phyloP scores from a whole-genome alignment of 2,329 filamentous ascomycete species.

The Sporothrix variecibatus region DNA sequence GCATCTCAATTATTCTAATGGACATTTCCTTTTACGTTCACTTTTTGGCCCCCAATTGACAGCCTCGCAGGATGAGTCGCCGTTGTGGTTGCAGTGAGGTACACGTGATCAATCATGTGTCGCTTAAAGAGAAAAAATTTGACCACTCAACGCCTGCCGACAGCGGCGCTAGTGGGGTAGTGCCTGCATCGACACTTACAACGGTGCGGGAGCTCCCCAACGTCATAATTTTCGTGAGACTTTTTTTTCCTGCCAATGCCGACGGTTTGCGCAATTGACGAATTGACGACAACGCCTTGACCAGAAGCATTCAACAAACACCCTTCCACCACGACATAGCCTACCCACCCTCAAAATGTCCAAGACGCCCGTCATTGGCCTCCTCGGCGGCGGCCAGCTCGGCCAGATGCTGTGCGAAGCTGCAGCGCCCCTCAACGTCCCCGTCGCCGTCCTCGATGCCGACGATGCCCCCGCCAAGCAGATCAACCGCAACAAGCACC shows the following conservation, averaged over 20 bases:
- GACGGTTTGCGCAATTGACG: not conserved
- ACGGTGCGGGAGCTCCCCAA: not conserved
- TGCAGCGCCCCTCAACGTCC: slow-evolving; percentile 72
- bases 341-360: not conserved
- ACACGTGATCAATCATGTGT: not conserved
- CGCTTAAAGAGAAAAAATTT: not conserved
- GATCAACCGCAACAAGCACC: slow-evolving; percentile 65
- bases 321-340: not conserved
- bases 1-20: no score
- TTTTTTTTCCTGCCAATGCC: slow-evolving; percentile 1
- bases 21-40: no score
- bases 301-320: not conserved
- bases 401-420: slow-evolving; percentile 93
- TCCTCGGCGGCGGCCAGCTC: slow-evolving; percentile 69
- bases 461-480: slow-evolving; percentile 80
- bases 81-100: no score
- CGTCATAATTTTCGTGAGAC: slow-evolving; percentile 9
- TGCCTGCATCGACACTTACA: slow-evolving; percentile 13
- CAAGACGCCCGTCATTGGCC: slow-evolving; percentile 43
- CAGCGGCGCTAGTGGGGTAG: slow-evolving; percentile 7
- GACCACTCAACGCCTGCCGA: not conserved
- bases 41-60: no score
- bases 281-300: not conserved
- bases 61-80: no score
- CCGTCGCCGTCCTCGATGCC: slow-evolving; percentile 77